A percentile compares a stretch with the other conserved stretches of the same genome.
These are phyloP conservation scores for Magnolia kwangsiensis DNA, from an alignment of 164 flowering plant species.

Conservation along the genomic window DNA sequence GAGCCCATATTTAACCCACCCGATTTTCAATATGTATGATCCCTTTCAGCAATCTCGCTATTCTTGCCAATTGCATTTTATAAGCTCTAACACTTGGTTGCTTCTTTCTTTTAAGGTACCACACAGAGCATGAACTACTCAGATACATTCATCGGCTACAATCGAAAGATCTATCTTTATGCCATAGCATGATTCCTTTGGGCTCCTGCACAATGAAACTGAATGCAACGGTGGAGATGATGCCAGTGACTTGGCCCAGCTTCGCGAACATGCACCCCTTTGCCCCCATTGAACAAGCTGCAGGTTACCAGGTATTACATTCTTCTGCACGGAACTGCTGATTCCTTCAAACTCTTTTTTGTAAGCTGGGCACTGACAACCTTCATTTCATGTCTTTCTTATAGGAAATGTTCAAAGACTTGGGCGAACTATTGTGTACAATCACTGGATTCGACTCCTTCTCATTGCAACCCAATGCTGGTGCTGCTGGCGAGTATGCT, in stretches of 20 bases:
- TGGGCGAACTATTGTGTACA: conserved; percentile 81
- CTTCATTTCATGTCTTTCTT: not conserved
- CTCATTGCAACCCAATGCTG: conserved; percentile 99
- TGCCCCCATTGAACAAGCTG: conserved; percentile 84
- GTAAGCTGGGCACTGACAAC: not conserved
- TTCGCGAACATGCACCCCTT: conserved; percentile 88
- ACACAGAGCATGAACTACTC: conserved; percentile 95
- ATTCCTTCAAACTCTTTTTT: not conserved
- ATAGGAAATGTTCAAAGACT: conserved; percentile 87
- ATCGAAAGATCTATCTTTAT: conserved; percentile 86
- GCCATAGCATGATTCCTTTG: conserved; percentile 99
- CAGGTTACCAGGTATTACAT: conserved; percentile 81
- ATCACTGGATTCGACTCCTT: conserved; percentile 97
- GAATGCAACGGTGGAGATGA: conserved; percentile 97
- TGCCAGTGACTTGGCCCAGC: conserved; percentile 94
- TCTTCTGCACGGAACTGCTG: not conserved
- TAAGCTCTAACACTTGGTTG: not conserved
- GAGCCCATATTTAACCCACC: conserved; percentile 80
- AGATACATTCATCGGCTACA: conserved; percentile 75
- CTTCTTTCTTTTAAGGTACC: conserved; percentile 47
- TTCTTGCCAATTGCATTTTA: conserved; percentile 11
- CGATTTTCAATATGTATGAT: conserved; percentile 78
- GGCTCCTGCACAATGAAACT: conserved; percentile 99
- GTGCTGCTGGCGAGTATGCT: conserved; percentile 99
- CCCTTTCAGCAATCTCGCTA: conserved; percentile 2